These are phyloP conservation scores for Tetradesmus lagerheimii DNA, from an alignment of 139 green algal genomes.

Conservation along the genomic window DNA sequence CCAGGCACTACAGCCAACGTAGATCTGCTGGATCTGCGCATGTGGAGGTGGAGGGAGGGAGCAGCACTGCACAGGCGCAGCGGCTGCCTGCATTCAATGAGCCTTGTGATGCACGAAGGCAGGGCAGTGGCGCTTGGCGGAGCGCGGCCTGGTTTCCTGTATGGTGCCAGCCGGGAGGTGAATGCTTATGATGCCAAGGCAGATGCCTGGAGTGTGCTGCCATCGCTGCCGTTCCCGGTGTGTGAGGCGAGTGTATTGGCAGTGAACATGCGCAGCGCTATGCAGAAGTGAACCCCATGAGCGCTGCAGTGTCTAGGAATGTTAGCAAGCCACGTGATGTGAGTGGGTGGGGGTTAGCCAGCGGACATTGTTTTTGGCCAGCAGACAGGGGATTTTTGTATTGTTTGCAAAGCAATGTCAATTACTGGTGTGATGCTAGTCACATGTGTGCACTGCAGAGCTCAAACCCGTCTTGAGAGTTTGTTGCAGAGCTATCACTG, in stretches of 20 bases:
- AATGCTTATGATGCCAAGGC: background rate
- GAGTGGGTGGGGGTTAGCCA: too few species aligned
- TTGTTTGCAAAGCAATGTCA: too few species aligned
- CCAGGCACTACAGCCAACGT: background rate
- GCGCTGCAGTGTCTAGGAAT: background rate
- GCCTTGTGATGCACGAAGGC: background rate
- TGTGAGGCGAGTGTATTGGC: background rate
- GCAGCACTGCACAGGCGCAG: background rate
- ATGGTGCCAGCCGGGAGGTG: background rate
- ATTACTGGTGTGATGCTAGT: too few species aligned
- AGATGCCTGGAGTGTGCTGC: background rate
- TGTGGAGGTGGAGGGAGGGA: background rate
- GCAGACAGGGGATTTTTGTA: too few species aligned
- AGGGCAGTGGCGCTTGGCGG: background rate
- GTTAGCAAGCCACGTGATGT: too few species aligned
- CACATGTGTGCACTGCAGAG: too few species aligned
- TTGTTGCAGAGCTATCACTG: too few species aligned
- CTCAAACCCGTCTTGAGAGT: too few species aligned
- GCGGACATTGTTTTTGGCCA: too few species aligned
- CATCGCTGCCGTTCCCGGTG: background rate
- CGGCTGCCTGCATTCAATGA: background rate
- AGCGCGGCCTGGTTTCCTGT: background rate
- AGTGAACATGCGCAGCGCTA: background rate
- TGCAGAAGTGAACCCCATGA: background rate
- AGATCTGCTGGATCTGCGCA: constrained; percentile 6